Evolutionary conservation across 2,329 filamentous ascomycete genomes (phyloP), one percentile per base, ranked within the genome.

Genomic region (Sporothrix sp.): DNA sequence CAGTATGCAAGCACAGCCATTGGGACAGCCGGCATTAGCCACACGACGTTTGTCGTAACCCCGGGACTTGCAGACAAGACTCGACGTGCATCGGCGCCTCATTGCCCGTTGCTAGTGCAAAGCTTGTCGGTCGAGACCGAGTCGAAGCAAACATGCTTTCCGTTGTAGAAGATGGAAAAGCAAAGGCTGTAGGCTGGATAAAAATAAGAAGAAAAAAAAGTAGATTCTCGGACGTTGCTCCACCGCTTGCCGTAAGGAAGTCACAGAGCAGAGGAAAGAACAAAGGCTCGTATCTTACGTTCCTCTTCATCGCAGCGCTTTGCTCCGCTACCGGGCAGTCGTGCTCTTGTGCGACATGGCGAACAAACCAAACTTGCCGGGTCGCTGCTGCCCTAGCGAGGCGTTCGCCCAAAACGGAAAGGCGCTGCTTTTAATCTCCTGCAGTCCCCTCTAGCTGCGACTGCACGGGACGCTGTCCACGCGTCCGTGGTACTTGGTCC

Each of bases 401-500:
- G 13, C 7, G 20, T 30, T 38, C 30, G 37, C 38, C 13, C 30
- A 33, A 52, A 48, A 23, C 38, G 50, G 50, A 45, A 52, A 52
- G 32, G 50, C 46, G 33, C 51, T 28, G 18, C 35, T 27, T 27
- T 28, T 33, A 45, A 52, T 45, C 40, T 45, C 46, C 46, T 46
- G 33, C 20, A 20, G 14, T 45, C 51, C 45, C 45, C 32, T 50
- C 48, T 35, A 38, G 25, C 39, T 44, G 39, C 32, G 25, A 50
- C 48, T 43, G 38, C 28, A 43, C 21, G 27, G n/a, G 28, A 40
- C 30, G 25, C 30, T 48, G 7, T 30, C 33, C 39, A 21, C 38
- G 44, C 44, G 30, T 36, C 37, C 23, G 48, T n/a, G 50, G 38
- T 43, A 50, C 50, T 42, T 48, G 37, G 32, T 42, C 35, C 43